Percentiles rank a stretch among this genome's conserved stretches.
phyloP scores from a whole-genome alignment of 805 yeast species.

The Ogataea sp. region DNA sequence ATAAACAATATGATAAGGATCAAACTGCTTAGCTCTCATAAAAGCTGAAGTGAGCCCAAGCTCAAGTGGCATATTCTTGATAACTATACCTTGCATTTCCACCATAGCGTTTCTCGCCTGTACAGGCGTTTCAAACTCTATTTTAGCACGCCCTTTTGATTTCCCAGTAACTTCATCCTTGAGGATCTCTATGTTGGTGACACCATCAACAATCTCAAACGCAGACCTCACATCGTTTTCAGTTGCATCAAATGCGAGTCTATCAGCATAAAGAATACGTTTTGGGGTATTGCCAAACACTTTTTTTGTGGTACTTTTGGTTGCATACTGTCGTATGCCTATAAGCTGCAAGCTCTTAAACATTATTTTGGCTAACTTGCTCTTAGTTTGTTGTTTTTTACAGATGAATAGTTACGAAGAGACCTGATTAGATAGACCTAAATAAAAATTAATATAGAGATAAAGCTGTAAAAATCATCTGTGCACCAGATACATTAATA shows the following conservation, averaged over 20 bases:
- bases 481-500: too few relatives aligned
- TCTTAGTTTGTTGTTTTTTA: too few relatives aligned
- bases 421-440: too few relatives aligned
- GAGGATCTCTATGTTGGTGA: conserved; percentile 9
- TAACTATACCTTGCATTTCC: conserved; percentile 25
- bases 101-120: conserved; percentile 16
- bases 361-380: too few relatives aligned
- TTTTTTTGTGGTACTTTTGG: too few relatives aligned
- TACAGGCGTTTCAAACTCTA: conserved; percentile 13
- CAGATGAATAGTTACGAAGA: too few relatives aligned
- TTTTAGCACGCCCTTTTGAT: conserved; percentile 18
- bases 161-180: conserved; percentile 8
- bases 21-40: conserved; percentile 5
- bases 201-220: conserved; percentile 17
- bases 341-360: too few relatives aligned
- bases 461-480: too few relatives aligned
- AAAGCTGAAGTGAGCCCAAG: conserved; percentile 7
- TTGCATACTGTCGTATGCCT: neutral
- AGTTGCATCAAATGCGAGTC: conserved; percentile 14
- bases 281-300: neutral
- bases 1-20: conserved; percentile 16
- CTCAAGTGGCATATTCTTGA: conserved; percentile 19
- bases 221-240: conserved; percentile 17
- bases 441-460: too few relatives aligned
- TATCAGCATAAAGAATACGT: conserved; percentile 13